Conservation (phyloP, 2,329 filamentous ascomycete species). For the Venturia carpophila region DNA sequence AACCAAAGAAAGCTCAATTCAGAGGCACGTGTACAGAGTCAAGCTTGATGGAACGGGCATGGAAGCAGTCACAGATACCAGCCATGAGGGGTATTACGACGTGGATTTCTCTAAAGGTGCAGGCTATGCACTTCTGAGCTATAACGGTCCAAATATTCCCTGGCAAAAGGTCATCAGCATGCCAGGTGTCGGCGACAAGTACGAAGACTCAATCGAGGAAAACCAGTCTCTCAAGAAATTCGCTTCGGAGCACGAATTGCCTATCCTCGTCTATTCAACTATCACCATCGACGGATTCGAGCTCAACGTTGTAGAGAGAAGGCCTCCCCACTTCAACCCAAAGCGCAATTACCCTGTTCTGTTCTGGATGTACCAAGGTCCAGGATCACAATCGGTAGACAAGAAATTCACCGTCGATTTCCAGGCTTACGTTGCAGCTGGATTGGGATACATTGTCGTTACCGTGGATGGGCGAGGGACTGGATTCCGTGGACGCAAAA, state of each 20-base stretch:
- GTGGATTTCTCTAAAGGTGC: slow-evolving; percentile 77
- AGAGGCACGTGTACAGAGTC: slow-evolving; percentile 88
- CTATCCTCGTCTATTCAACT: slow-evolving; percentile 72
- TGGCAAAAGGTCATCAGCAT: slow-evolving; percentile 88
- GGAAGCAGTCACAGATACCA: slow-evolving; percentile 64
- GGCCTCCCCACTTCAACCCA: slow-evolving; percentile 78
- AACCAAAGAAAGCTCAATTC: slow-evolving; percentile 78
- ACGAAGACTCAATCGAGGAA: slow-evolving; percentile 66
- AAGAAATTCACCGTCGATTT: slow-evolving; percentile 81
- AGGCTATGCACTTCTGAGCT: slow-evolving; percentile 76
- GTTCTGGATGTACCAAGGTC: slow-evolving; percentile 91
- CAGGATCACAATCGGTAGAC: slow-evolving; percentile 80
- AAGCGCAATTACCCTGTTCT: slow-evolving; percentile 86
- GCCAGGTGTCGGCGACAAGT: slow-evolving; percentile 56
- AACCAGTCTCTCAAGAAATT: slow-evolving; percentile 63
- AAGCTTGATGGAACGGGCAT: slow-evolving; percentile 71
- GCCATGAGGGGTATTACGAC: slow-evolving; percentile 66
- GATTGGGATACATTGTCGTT: slow-evolving; percentile 84
- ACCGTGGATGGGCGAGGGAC: slow-evolving; percentile 92
- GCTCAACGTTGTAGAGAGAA: slow-evolving; percentile 69
- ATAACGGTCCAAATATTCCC: slow-evolving; percentile 76
- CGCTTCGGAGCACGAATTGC: slow-evolving; percentile 70
- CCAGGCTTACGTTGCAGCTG: slow-evolving; percentile 78
- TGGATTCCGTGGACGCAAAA: slow-evolving; percentile 77
- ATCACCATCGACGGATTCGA: slow-evolving; percentile 75